Base-by-base conservation (phyloP, 345 rosid species). In the Citrus sp. region DNA sequence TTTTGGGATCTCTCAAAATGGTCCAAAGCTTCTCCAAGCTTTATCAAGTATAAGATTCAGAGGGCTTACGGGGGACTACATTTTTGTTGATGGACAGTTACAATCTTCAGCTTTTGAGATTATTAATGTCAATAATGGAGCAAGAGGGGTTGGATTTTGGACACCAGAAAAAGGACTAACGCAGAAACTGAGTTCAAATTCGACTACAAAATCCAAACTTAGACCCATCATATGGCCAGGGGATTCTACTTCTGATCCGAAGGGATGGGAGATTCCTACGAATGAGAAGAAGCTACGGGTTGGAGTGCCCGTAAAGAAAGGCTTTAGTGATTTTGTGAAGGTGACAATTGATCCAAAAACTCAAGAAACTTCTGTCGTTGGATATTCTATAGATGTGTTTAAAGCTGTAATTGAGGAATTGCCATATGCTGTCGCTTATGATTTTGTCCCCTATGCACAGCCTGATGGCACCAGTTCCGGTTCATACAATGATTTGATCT, bases 241-340 rank as follows among this genome's bases (percentile, higher is more conserved):
- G 22, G 85, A 84, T 16, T 32, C 86, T 22, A 49, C 19, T 30
- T 49, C 56, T 14, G 65, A 28, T 67, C 91, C 92, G 0, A 88
- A 27, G 74, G 93, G 92, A 3, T 87, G 90, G 90, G 84, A 84
- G 72, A 64, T 85, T 3, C 93, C 92, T 1, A 87, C 89, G 3
- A 86, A 82, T 13, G 85, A 80, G 68, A 86, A 79, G 69, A 87
- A 5, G 81, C 35, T 91, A 69, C 74, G 34, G 1, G 81, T 90
- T 12, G 89, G 87, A 42, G 89, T 91, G 22, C 92, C 93, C 7
- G 67, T 74, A 42, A 87, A 67, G 56, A 2, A 2, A 0, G 91
- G 90, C 10, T 90, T 65, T 64, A 82, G 14, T 1, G 80, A 84
- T 10, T 86, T 91, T 7, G 85, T 90, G 34, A 67, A 73, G 28